Evolutionary conservation across 768 basidiomycete genomes (phyloP), one percentile per base, ranked within the genome.

Genomic region (Macrolepiota fuliginosa): DNA sequence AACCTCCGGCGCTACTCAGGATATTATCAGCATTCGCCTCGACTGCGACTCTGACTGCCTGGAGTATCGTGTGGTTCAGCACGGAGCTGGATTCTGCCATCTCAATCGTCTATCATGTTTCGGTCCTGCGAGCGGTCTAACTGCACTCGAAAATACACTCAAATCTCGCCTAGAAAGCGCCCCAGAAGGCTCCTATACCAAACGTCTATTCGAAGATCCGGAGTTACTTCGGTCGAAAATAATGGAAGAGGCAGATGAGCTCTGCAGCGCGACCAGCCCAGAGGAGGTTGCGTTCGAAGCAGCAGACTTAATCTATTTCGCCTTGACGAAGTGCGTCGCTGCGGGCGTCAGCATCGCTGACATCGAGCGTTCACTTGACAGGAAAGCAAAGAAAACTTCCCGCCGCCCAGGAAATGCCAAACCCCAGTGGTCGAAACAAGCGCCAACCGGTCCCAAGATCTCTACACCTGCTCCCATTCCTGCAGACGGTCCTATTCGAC

Each of bases 231-330:
- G 81, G 50, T 89, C 94, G 55, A 99, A 99, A 80, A 94, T 99
- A 65, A 93, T 91, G 88, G 97, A 99, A 74, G 97, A 99, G 72
- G 97, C 97, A 0, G 92, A 96, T 67, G 97, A 99, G 73, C 83
- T 99, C n/a, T 96, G 94, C 71, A 81, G 81, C 17, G 93, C 93
- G 24, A 78, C 85, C 66, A 84, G 85, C 1, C 84, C 84, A 69
- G 87, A 91, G 52, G 92, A 98, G 32, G 78, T 97, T 15, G 91
- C 95, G 1, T 96, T 96, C 63, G 97, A 99, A 74, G 92, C 95
- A 6, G 96, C 96, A 0, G 97, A 99, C 75, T 79, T 99, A 24
- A 69, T 96, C 45, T 99, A 98, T 77, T 99, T 99, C 70, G 85
- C 90, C 0, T 74, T 99, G 67, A 85, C 91, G 22, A 88, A 89